Percentiles rank a stretch among this genome's conserved stretches.
Conservation (phyloP, 106 monocot genomes). For the Phalaenopsis equestris region DNA sequence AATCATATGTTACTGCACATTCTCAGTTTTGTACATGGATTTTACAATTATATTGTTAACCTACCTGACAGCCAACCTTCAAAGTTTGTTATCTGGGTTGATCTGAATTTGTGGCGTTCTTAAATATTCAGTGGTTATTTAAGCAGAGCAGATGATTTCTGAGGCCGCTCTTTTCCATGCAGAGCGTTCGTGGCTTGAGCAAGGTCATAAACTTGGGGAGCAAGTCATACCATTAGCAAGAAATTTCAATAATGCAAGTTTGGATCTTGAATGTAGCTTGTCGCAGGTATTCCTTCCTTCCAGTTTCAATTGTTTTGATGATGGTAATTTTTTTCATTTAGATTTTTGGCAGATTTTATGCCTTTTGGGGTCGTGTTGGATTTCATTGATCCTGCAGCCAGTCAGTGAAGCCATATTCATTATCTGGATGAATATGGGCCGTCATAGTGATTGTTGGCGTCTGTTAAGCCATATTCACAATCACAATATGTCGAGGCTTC, state of each 20-base stretch:
- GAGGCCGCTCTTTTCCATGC: constrained; percentile 7
- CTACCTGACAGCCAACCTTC: no score
- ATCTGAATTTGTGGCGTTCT: background rate
- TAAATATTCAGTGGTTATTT: background rate
- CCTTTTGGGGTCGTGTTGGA: background rate
- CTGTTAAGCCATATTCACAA: no score
- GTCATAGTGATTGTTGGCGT: no score
- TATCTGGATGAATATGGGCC: no score
- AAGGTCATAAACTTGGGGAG: constrained; percentile 91
- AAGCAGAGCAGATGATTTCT: background rate
- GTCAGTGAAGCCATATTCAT: no score
- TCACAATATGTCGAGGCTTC: no score
- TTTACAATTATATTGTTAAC: no score
- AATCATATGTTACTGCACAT: background rate
- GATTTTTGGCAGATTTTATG: background rate
- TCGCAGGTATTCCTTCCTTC: constrained; percentile 28
- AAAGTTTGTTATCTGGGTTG: no score
- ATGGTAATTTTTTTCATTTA: background rate
- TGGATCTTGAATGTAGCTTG: constrained; percentile 57
- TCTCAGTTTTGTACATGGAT: no score
- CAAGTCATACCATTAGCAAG: constrained; percentile 92
- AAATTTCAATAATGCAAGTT: constrained; percentile 59
- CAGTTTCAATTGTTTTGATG: background rate
- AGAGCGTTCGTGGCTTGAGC: constrained; percentile 94
- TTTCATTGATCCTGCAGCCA: background rate